Conservation (phyloP, 495 filamentous ascomycete genomes). For the Penicillium cataractarum region DNA sequence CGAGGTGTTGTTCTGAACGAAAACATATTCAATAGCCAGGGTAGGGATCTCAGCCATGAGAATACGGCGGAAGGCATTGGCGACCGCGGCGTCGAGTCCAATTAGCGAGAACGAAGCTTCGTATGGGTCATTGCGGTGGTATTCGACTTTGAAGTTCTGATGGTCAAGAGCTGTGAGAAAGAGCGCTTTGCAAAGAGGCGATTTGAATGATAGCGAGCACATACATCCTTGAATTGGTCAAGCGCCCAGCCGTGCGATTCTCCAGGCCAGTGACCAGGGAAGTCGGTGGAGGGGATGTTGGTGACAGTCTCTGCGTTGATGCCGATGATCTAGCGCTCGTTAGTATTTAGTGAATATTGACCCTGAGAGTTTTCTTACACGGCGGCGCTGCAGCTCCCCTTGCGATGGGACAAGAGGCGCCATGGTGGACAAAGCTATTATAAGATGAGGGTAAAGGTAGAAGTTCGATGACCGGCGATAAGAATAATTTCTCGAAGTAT, state of each 20-base stretch:
- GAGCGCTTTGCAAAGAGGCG: neutral
- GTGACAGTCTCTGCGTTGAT: slow-evolving; percentile 88
- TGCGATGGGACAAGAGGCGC: slow-evolving; percentile 51
- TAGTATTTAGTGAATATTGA: slow-evolving; percentile 14
- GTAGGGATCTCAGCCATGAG: slow-evolving; percentile 93
- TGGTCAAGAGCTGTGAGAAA: slow-evolving; percentile 19
- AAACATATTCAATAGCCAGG: slow-evolving; percentile 90
- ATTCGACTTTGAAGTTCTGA: slow-evolving; percentile 71
- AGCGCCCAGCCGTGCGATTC: slow-evolving; percentile 89
- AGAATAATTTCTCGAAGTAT: slow-evolving; percentile 42
- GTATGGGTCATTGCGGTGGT: slow-evolving; percentile 75
- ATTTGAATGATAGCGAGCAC: slow-evolving; percentile 5
- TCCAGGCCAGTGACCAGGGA: slow-evolving; percentile 85
- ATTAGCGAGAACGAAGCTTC: slow-evolving; percentile 88
- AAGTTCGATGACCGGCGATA: slow-evolving; percentile 44
- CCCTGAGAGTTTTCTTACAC: slow-evolving; percentile 37
- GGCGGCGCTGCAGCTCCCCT: slow-evolving; percentile 53
- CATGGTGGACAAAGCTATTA: slow-evolving; percentile 41
- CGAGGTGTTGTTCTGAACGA: slow-evolving; percentile 90
- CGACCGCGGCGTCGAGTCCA: slow-evolving; percentile 87
- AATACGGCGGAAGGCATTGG: slow-evolving; percentile 98
- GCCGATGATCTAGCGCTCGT: slow-evolving; percentile 66
- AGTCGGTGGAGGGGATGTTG: slow-evolving; percentile 85
- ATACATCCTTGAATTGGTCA: slow-evolving; percentile 68
- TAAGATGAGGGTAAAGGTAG: slow-evolving; percentile 23